These are phyloP conservation scores for Agaricales sp. DNA, from an alignment of 1,284 basidiomycete genomes.

Conservation along the genomic window DNA sequence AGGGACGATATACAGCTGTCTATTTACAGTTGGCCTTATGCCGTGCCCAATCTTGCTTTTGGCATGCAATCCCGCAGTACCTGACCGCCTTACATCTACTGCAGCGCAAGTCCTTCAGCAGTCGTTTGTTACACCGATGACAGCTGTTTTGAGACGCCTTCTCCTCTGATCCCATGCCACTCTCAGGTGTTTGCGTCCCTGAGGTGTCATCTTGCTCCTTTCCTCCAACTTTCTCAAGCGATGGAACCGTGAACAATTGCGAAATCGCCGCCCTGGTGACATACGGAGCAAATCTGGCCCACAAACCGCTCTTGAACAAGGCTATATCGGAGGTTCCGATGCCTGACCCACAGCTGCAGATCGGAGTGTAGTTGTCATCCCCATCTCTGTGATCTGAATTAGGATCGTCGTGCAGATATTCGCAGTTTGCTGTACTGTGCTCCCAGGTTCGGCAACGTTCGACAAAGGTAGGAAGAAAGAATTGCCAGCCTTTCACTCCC, in stretches of 20 bases:
- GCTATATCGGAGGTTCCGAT: constrained; percentile 20
- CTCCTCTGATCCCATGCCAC: constrained; percentile 8
- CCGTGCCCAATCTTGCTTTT: constrained; percentile 32
- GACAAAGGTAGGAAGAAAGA: constrained; percentile 31
- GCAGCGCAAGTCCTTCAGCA: constrained; percentile 22
- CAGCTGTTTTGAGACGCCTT: constrained; percentile 10
- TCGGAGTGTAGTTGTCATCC: too few relatives aligned
- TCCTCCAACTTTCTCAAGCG: constrained; percentile 25
- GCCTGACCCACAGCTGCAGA: constrained; percentile 41
- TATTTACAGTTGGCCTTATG: too few relatives aligned
- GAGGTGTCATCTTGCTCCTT: background rate
- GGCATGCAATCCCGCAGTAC: constrained; percentile 34
- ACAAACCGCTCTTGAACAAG: constrained; percentile 16
- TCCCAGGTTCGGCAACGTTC: constrained; percentile 45
- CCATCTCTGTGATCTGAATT: constrained; percentile 22
- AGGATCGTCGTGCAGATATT: constrained; percentile 23
- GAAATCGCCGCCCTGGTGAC: constrained; percentile 37
- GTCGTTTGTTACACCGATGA: constrained; percentile 20
- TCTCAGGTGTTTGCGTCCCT: constrained; percentile 3
- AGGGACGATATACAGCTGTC: too few relatives aligned
- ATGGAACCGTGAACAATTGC: constrained; percentile 36
- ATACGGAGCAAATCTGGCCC: constrained; percentile 27
- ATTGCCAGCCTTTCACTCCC: constrained; percentile 32
- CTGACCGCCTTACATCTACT: constrained; percentile 23
- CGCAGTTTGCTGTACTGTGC: constrained; percentile 33